Evolutionary conservation across 208 protist species (phyloP).

Genomic region (Acanthamoeba royreba): DNA sequence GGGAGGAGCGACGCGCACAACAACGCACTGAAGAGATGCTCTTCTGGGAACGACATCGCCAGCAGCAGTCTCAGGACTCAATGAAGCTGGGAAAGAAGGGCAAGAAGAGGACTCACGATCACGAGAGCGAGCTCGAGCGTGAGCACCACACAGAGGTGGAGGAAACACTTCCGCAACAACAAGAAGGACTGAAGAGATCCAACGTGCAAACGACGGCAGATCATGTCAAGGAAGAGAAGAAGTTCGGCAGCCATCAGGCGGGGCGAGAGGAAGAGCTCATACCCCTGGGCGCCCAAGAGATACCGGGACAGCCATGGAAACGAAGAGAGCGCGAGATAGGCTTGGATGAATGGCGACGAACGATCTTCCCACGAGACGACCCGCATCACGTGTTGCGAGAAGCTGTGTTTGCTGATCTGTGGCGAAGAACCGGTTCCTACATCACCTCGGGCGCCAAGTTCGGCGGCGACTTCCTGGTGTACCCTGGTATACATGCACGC

Average conservation of each 20-base stretch:
- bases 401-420: conserved; percentile 4
- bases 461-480: conserved; percentile 42
- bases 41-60: background rate
- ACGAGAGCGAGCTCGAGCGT: background rate
- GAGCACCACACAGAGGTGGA: background rate
- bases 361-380: background rate
- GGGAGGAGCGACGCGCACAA: background rate
- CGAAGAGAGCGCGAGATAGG: background rate
- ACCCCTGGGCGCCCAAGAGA: background rate
- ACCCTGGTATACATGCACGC: background rate
- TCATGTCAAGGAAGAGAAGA: background rate
- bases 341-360: background rate
- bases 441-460: conserved; percentile 14
- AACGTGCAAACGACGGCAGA: background rate
- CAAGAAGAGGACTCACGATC: background rate
- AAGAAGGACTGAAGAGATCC: background rate
- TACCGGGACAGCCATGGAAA: background rate
- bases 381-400: background rate
- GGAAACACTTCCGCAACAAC: background rate
- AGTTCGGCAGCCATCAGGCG: background rate
- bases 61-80: background rate
- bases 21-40: background rate
- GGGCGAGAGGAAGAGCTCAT: background rate
- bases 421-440: background rate
- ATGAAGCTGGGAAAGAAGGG: background rate